phyloP scores from a whole-genome alignment of 192 early-diverging fungal species.

The Backusella psychrophila region DNA sequence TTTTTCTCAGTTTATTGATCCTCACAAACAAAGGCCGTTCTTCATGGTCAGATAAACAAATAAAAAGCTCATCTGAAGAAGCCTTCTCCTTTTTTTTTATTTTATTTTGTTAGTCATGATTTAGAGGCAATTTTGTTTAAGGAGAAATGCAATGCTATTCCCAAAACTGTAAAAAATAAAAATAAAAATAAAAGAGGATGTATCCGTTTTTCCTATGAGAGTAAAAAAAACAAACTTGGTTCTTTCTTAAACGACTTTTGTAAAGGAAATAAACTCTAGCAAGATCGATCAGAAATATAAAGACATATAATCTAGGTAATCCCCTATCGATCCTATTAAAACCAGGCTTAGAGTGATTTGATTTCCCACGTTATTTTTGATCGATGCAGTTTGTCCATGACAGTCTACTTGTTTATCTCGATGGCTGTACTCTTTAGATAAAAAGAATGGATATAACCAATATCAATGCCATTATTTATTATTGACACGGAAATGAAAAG shows the following conservation, averaged over 20 bases:
- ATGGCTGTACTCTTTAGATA: neutral
- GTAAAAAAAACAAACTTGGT: neutral
- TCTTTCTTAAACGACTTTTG: neutral
- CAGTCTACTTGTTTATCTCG: neutral
- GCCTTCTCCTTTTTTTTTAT: neutral
- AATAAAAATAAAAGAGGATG: neutral
- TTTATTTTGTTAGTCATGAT: neutral
- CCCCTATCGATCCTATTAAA: neutral
- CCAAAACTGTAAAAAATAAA: neutral
- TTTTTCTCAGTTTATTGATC: too few relatives aligned
- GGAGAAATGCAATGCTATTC: neutral
- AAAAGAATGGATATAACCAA: too few relatives aligned
- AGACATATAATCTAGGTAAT: neutral
- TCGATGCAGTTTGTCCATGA: neutral
- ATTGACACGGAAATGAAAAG: too few relatives aligned
- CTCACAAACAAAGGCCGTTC: neutral
- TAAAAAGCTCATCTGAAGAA: neutral
- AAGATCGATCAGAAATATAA: neutral
- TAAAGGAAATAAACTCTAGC: neutral
- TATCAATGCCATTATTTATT: too few relatives aligned
- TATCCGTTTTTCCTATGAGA: neutral
- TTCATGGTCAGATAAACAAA: neutral
- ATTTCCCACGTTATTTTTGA: neutral
- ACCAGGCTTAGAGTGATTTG: neutral
- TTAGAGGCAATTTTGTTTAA: neutral